Evolutionary conservation across 495 filamentous ascomycete species (phyloP), one percentile per base, ranked within the genome.

Genomic region (Extremus antarcticus): DNA sequence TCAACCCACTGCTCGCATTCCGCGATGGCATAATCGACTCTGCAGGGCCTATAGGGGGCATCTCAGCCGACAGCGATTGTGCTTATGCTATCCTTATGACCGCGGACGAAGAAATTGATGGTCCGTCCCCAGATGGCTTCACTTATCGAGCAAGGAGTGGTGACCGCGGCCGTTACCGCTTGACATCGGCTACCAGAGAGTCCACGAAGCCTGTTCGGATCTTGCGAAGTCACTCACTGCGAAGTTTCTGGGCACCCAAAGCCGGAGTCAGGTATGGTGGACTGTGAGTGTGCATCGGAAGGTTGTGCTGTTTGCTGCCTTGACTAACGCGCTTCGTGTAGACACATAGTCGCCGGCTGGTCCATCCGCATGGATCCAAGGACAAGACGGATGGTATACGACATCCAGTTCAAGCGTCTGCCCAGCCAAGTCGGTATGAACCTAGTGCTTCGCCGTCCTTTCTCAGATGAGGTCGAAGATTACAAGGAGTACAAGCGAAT

Each of bases 231-330:
- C 67, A 72, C 49, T 59, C 57, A 8, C 56, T 72, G 16, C 57
- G 47, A 20, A 66, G 60, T 35, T 53, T 66, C 24, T 68, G 61
- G 61, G 59, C 61, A 8, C 70, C 68, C 0, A 65, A 62, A 47
- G 68, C 66, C 29, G 70, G 70, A 1, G 47, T 72, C 17, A 45
- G 70, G 47, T 72, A 70, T 53, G 70, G 71, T 29, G 70, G 70
- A 24, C 55, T 71, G 70, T 72, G 40, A 62, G 66, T 68, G 15
- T 1, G n/a, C 15, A 11, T 32, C 8, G 43, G n/a, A n/a, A n/a
- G n/a, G n/a, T n/a, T n/a, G 29, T 35, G 7, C 29, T 35, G 4
- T 13, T 7, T 4, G 29, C 29, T 35, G 4, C 4, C 35, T 43
- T 43, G 39, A n/a, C 21, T 13, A 2, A 21, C 7, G 7, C n/a